Conservation (phyloP, 1,284 basidiomycete species). For the Trichosporon coremiiforme region DNA sequence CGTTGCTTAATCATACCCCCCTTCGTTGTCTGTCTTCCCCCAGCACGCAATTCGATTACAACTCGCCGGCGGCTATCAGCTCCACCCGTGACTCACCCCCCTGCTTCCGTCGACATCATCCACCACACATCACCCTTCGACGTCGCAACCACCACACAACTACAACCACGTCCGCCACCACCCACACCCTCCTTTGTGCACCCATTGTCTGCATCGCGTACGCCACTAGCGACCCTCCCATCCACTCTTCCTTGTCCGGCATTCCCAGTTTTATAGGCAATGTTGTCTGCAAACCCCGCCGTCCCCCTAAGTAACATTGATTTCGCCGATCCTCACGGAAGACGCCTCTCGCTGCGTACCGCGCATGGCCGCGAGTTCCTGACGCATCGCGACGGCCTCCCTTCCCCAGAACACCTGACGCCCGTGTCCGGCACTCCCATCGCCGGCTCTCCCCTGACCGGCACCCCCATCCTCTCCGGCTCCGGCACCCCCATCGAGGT, state of each 20-base stretch:
- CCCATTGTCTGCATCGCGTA: no score
- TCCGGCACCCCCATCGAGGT: constrained; percentile 29
- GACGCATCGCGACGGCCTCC: constrained; percentile 52
- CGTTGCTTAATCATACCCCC: neutral
- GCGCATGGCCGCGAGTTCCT: constrained; percentile 48
- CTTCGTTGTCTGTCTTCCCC: no score
- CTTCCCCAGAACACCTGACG: constrained; percentile 51
- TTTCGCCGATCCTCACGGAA: constrained; percentile 36
- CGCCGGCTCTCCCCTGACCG: constrained; percentile 21
- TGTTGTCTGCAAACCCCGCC: constrained; percentile 54
- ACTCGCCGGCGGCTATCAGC: neutral
- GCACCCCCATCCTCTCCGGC: constrained; percentile 35
- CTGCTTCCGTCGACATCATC: neutral
- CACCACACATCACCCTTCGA: no score
- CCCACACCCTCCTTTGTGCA: no score
- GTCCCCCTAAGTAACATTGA: constrained; percentile 51
- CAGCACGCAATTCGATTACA: no score
- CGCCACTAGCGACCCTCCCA: neutral
- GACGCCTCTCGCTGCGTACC: constrained; percentile 49
- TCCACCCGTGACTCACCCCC: constrained; percentile 9
- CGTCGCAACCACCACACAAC: no score
- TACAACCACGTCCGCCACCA: no score
- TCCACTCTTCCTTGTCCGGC: no score
- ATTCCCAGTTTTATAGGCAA: no score
- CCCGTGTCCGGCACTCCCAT: constrained; percentile 46